Evolutionary conservation across 106 monocot species (phyloP), one percentile per base, ranked within the genome.

Genomic region (Agapanthus africanus): DNA sequence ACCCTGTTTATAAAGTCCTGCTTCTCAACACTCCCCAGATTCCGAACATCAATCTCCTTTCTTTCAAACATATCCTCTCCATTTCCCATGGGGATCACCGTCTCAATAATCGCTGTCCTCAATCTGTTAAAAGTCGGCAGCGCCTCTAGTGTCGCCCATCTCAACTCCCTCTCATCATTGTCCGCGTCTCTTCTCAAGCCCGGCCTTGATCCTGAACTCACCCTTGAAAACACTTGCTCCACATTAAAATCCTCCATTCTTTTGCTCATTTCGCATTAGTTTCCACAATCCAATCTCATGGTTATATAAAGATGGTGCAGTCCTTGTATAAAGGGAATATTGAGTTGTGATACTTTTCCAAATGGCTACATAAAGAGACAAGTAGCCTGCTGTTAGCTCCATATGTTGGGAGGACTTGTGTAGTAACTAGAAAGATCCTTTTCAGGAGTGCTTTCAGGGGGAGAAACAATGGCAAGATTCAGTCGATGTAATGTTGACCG

Each of bases 81-180:
- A 4, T 16, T 47, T 15, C 23, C 75, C 0, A 2, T 61, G 5
- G 51, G 74, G 9, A 66, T 34, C 18, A 67, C 44, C 21, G 78
- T 71, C 41, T 67, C 73, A 40, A 90, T 46, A 42, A 90, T 79
- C 28, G 77, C 80, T 1, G 80, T 82, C 37, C 85, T 59, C 21
- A 83, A 56, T 7, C 89, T 85, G 39, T 50, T 73, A 74, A 77
- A 82, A 6, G 89, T 90, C 3, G 89, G 89, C 4, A 90, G 82
- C 64, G 71, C 61, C 77, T 90, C 89, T 7, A 90, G 65, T 11
- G 89, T 82, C 4, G 89, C 85, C 89, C 89, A 90, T n/a, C 82
- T 54, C 28, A 90, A 70, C 32, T 79, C 89, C 79, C 82, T 82
- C 78, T 85, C 89, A 56, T 88, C 88, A 37, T 77, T 85, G 37